A percentile compares a stretch with the other conserved stretches of the same genome.
Evolutionary conservation across 345 rosid genomes (phyloP).

Genomic region (Hypericum perforatum): DNA sequence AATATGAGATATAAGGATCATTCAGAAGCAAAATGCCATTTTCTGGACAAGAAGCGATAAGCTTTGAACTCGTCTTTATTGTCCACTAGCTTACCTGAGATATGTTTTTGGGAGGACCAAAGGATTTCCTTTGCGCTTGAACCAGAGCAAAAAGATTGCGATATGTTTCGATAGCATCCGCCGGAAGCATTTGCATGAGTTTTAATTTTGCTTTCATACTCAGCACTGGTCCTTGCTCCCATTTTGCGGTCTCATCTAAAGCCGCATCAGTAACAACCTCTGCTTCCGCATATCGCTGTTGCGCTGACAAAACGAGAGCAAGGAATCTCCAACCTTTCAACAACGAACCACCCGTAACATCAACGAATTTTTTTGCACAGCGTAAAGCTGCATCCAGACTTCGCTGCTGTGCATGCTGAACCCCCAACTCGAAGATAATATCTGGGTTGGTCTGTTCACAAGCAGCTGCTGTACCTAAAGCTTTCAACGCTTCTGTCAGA

Average conservation of each 20-base stretch:
- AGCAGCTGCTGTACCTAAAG: slow-evolving; percentile 52
- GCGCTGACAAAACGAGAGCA: slow-evolving; percentile 75
- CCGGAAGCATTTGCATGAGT: slow-evolving; percentile 53
- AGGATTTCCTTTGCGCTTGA: slow-evolving; percentile 83
- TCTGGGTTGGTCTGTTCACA: slow-evolving; percentile 65
- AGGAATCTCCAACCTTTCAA: slow-evolving; percentile 89
- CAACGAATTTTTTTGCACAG: slow-evolving; percentile 65
- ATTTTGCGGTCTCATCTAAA: slow-evolving; percentile 78
- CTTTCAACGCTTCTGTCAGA: slow-evolving; percentile 72
- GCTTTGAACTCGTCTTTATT: too few relatives aligned
- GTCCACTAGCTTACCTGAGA: slow-evolving; percentile 50
- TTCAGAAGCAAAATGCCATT: too few relatives aligned
- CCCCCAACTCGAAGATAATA: slow-evolving; percentile 67
- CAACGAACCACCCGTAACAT: slow-evolving; percentile 72
- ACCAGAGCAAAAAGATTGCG: slow-evolving; percentile 82
- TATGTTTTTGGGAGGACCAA: slow-evolving; percentile 45
- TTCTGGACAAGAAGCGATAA: too few relatives aligned
- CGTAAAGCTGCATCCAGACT: slow-evolving; percentile 59
- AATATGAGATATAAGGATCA: too few relatives aligned
- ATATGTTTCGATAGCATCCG: slow-evolving; percentile 76
- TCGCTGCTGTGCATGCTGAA: slow-evolving; percentile 78
- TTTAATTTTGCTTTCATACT: slow-evolving; percentile 77
- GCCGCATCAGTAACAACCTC: slow-evolving; percentile 87
- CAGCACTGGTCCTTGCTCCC: slow-evolving; percentile 83
- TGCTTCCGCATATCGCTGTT: slow-evolving; percentile 76